phyloP scores from a whole-genome alignment of 2,329 filamentous ascomycete species.

The Clonostachys byssicola region DNA sequence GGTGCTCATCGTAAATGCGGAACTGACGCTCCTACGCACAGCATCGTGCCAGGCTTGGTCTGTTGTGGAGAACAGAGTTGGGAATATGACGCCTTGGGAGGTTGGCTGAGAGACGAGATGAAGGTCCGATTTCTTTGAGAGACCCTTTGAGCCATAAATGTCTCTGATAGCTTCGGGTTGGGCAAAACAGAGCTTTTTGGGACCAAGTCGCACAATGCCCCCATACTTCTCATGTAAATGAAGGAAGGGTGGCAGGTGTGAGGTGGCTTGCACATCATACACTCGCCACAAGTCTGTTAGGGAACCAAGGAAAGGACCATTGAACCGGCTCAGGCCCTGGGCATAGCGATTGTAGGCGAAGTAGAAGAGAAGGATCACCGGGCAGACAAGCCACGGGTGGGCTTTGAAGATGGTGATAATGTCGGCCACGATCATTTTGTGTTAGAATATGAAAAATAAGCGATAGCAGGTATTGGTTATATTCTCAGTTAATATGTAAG shows the following conservation, averaged over 20 bases:
- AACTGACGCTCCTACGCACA: background rate
- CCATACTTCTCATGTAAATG: background rate
- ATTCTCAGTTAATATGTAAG: no score
- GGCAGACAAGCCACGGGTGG: no score
- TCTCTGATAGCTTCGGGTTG: conserved; percentile 38
- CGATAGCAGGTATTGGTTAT: no score
- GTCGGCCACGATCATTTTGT: no score
- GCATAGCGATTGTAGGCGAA: background rate
- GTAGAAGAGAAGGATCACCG: background rate
- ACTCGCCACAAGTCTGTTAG: background rate
- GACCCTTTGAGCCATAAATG: conserved; percentile 29
- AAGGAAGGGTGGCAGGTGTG: background rate
- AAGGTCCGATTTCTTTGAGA: background rate
- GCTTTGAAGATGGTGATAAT: no score
- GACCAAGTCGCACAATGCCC: conserved; percentile 28
- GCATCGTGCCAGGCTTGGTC: background rate
- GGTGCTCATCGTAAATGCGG: background rate
- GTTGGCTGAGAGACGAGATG: background rate
- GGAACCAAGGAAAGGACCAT: background rate
- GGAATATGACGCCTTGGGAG: background rate
- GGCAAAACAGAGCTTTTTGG: conserved; percentile 35
- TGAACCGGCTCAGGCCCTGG: background rate
- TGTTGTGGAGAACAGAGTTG: background rate
- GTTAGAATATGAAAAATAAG: no score
- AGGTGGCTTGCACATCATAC: background rate